Percentiles rank a stretch among this genome's conserved stretches.
Conservation (phyloP, 306 rosid species). For the Cicer pinnatifidum region DNA sequence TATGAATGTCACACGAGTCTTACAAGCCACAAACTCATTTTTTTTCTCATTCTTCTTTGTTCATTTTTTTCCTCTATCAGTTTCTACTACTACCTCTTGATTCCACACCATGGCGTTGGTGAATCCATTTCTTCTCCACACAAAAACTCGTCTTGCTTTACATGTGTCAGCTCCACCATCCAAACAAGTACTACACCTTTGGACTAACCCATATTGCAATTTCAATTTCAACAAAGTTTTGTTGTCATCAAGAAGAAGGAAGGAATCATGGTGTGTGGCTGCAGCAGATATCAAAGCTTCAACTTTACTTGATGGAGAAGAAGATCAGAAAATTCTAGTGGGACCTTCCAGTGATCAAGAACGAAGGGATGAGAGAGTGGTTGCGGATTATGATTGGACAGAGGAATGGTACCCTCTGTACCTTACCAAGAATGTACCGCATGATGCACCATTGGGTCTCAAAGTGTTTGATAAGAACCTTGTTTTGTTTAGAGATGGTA, state of each 20-base stretch:
- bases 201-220: slow-evolving; percentile 34
- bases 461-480: slow-evolving; percentile 73
- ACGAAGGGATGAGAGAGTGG: slow-evolving; percentile 44
- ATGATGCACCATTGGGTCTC: slow-evolving; percentile 89
- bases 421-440: slow-evolving; percentile 68
- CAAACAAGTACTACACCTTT: slow-evolving; percentile 28
- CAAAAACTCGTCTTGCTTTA: slow-evolving; percentile 30
- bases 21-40: not conserved
- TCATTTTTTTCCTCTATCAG: not conserved
- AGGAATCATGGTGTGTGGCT: slow-evolving; percentile 44
- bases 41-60: not conserved
- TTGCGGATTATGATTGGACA: slow-evolving; percentile 80
- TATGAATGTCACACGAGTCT: slow-evolving; percentile 29
- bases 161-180: slow-evolving; percentile 36
- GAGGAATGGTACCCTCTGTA: slow-evolving; percentile 97
- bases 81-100: not conserved
- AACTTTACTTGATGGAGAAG: slow-evolving; percentile 49
- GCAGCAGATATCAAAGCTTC: slow-evolving; percentile 53
- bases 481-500: slow-evolving; percentile 68
- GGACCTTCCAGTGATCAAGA: slow-evolving; percentile 63
- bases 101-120: slow-evolving; percentile 52
- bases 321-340: slow-evolving; percentile 54
- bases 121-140: slow-evolving; percentile 45
- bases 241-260: slow-evolving; percentile 27
- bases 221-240: slow-evolving; percentile 33